Conservation (phyloP, 176 grass and related monocot genomes). For the Cenchrus fungigraminus region DNA sequence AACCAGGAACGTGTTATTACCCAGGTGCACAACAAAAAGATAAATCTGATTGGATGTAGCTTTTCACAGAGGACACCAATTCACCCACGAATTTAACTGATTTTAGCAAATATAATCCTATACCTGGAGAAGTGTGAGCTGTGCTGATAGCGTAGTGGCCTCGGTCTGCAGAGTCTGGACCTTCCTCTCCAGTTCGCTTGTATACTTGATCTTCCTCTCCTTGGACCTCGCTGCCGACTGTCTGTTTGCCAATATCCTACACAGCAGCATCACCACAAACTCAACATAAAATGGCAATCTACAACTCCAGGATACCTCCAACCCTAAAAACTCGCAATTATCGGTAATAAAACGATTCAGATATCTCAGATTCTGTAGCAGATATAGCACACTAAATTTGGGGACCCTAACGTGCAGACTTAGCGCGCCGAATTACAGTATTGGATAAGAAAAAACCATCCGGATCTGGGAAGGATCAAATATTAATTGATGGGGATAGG, state of each 20-base stretch:
- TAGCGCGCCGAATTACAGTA: not conserved
- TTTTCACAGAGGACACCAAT: not conserved
- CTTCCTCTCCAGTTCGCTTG: constrained; percentile 89
- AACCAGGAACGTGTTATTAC: not conserved
- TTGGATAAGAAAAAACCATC: not conserved
- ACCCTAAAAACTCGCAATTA: constrained; percentile 17
- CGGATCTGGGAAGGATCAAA: constrained; percentile 25
- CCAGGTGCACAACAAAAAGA: not conserved
- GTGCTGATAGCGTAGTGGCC: constrained; percentile 92
- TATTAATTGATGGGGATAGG: not conserved
- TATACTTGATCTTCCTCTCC: constrained; percentile 95
- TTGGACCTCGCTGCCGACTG: constrained; percentile 92
- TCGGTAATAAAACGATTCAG: not conserved
- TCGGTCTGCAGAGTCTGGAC: constrained; percentile 97
- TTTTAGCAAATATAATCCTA: constrained; percentile 6
- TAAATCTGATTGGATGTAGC: not conserved
- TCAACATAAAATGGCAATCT: not conserved
- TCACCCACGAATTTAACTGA: not conserved
- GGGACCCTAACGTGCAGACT: not conserved
- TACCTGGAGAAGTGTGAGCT: constrained; percentile 94
- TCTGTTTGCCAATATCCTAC: constrained; percentile 94
- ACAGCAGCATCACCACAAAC: constrained; percentile 10
- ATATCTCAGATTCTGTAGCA: constrained; percentile 14
- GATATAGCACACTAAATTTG: not conserved
- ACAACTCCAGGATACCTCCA: not conserved